Percentiles rank a stretch among this genome's conserved stretches.
phyloP scores from a whole-genome alignment of 306 rosid species.

The Dicorynia guianensis region DNA sequence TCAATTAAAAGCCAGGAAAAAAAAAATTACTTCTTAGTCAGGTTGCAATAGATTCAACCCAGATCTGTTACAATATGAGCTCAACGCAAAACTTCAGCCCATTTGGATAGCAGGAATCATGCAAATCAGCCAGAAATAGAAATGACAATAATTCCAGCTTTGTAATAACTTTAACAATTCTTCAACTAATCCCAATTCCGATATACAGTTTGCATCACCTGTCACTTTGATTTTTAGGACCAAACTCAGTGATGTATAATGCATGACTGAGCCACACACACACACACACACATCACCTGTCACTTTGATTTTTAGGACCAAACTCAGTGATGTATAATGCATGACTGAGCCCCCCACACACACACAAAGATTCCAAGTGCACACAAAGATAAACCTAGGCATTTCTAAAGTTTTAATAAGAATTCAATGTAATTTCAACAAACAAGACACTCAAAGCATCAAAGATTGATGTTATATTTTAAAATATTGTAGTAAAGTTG shows the following conservation, averaged over 20 bases:
- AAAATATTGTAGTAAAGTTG: not conserved
- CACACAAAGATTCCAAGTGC: not conserved
- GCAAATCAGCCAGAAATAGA: not conserved
- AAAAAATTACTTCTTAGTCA: not conserved
- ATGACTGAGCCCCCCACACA: not conserved
- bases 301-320: not conserved
- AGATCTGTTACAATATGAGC: not conserved
- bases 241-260: not conserved
- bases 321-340: not conserved
- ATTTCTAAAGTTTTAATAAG: not conserved
- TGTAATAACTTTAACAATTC: not conserved
- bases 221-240: not conserved
- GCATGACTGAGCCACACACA: not conserved
- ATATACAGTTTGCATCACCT: not conserved
- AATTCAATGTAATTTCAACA: constrained; percentile 4
- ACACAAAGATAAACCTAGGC: not conserved
- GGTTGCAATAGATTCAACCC: not conserved
- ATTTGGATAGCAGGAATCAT: not conserved
- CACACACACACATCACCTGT: not conserved
- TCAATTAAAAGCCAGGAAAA: not conserved
- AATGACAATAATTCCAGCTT: not conserved
- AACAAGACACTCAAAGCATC: not conserved
- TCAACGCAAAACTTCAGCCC: not conserved
- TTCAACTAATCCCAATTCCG: not conserved
- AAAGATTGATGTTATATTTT: not conserved